Conservation (phyloP, 495 filamentous ascomycete species). For the Hypoxylon trugodes region DNA sequence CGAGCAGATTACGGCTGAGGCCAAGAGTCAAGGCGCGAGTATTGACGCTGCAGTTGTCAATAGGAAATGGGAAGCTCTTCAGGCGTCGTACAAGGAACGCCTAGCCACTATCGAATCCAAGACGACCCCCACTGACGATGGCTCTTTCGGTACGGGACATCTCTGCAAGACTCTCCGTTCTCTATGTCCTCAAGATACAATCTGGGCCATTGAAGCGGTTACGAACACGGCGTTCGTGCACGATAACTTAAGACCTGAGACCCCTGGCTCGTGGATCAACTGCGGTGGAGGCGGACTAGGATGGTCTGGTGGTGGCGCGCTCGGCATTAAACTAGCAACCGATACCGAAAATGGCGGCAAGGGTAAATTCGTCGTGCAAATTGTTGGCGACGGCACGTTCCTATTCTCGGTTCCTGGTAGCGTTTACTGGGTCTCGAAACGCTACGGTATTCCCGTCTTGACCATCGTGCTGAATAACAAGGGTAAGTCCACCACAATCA, state of each 20-base stretch:
- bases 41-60: constrained; percentile 56
- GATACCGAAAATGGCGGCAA: constrained; percentile 69
- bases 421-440: constrained; percentile 90
- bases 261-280: constrained; percentile 88
- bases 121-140: constrained; percentile 65
- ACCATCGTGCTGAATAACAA: constrained; percentile 96
- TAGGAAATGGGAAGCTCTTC: constrained; percentile 63
- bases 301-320: constrained; percentile 90
- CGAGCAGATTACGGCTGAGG: constrained; percentile 70
- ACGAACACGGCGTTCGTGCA: constrained; percentile 82
- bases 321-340: constrained; percentile 88
- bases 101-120: constrained; percentile 65
- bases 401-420: constrained; percentile 88
- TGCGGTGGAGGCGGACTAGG: constrained; percentile 94
- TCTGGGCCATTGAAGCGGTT: constrained; percentile 89
- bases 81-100: constrained; percentile 66
- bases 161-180: constrained; percentile 71
- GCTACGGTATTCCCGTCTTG: constrained; percentile 87
- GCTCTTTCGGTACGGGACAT: constrained; percentile 75
- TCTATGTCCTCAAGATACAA: constrained; percentile 75
- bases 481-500: constrained; percentile 53
- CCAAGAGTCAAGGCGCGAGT: constrained; percentile 55
- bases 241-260: constrained; percentile 78
- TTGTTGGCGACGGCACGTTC: constrained; percentile 93
- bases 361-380: constrained; percentile 88